Base-by-base conservation (phyloP, 2,329 filamentous ascomycete species). In the Diaporthe citrichinensis region DNA sequence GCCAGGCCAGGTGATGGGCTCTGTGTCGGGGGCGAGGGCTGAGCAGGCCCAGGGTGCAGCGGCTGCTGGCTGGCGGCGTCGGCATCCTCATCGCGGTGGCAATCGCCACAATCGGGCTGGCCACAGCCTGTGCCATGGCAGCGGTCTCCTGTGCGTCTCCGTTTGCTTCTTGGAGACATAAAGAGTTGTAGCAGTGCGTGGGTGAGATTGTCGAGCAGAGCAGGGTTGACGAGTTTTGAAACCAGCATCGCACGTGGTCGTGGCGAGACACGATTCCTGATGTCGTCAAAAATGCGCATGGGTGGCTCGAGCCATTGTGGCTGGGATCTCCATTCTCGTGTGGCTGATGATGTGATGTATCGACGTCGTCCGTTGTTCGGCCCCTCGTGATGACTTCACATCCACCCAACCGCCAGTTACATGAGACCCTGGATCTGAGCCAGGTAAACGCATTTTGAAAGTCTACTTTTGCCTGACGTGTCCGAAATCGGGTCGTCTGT, bases 231-330 rank as follows among this genome's bases (percentile, higher is more conserved):
- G 20, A 25, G 65, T 39, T 67, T 67, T 25, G 65, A 41, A 6
- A 20, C 34, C 46, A 9, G 62, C 62, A 17, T 49, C 53, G n/a
- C 14, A 65, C 46, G 36, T 28, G 23, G 49, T 53, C 46, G 65
- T 69, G 65, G 49, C 49, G 65, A 69, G 49, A 69, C 65, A 69
- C 65, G 46, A 25, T 69, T 55, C 34, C 28, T 67, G 15, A 41
- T 55, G 65, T 69, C 65, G 65, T 55, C 34, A 34, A 53, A 46
- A 69, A 69, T 55, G 34, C 12, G 20, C 65, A 28, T 39, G 65
- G 65, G 65, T 69, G 65, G 65, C 65, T 69, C 65, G 65, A 69
- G 65, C 65, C 65, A 68, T 28, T 69, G 65, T 69, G n/a, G 23
- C 23, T 51, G 23, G 36, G 36, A 39, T 39, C 36, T 39, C 36